These are phyloP conservation scores for Raphanus sativus DNA, from an alignment of 345 rosid genomes.

Conservation along the genomic window DNA sequence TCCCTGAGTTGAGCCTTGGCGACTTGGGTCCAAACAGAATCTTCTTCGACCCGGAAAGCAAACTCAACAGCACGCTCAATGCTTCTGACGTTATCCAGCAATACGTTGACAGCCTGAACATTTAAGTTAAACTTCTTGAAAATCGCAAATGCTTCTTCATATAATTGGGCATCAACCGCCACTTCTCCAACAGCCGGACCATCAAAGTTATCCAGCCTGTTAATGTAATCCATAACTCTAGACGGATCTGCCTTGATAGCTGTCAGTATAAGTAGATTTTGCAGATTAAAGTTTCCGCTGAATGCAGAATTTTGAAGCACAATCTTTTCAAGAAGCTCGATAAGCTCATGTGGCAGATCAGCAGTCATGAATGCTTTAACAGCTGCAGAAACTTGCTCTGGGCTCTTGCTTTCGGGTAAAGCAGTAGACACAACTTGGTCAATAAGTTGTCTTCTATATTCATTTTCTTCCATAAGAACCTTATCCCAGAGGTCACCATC, in stretches of 20 bases:
- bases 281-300: constrained; percentile 98
- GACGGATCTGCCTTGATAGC: constrained; percentile 98
- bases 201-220: constrained; percentile 96
- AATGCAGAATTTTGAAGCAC: constrained; percentile 98
- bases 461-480: constrained; percentile 92
- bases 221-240: constrained; percentile 95
- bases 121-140: constrained; percentile 87
- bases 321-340: constrained; percentile 93
- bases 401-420: constrained; percentile 88
- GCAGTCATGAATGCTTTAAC: constrained; percentile 91
- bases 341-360: constrained; percentile 78
- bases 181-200: constrained; percentile 99
- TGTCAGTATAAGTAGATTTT: constrained; percentile 91
- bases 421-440: constrained; percentile 99
- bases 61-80: constrained; percentile 93
- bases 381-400: constrained; percentile 89
- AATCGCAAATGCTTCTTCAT: constrained; percentile 85
- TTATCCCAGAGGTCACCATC: constrained; percentile 98
- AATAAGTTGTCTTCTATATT: constrained; percentile 83
- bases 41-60: constrained; percentile 98
- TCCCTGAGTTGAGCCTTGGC: constrained; percentile 95
- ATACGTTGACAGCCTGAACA: constrained; percentile 76
- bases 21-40: constrained; percentile 97
- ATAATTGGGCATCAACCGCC: constrained; percentile 88
- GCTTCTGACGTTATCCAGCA: constrained; percentile 70